Conservation (phyloP, 192 early-diverging fungal species). For the Entrophospora sp. region DNA sequence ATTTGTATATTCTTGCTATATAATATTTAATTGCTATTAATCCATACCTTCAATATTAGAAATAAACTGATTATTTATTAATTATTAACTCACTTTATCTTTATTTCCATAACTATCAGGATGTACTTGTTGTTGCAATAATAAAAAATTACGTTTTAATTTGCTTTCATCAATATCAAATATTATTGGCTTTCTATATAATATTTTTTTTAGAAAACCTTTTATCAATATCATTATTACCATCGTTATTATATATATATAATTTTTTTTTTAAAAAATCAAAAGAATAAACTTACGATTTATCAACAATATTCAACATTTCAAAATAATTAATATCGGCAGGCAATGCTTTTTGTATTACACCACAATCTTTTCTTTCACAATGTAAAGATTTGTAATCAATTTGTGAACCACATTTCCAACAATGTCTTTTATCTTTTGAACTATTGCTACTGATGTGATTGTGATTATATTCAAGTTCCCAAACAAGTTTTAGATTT, state of each 20-base stretch:
- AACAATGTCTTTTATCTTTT: conserved; percentile 40
- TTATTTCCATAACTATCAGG: conserved; percentile 72
- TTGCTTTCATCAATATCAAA: conserved; percentile 60
- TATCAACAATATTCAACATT: conserved; percentile 34
- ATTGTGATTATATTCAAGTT: too few relatives aligned
- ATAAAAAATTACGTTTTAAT: conserved; percentile 59
- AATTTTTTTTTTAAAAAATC: too few relatives aligned
- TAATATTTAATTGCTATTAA: neutral
- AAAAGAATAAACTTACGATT: too few relatives aligned
- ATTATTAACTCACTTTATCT: conserved; percentile 36
- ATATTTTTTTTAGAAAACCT: too few relatives aligned
- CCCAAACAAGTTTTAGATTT: too few relatives aligned
- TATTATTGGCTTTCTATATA: conserved; percentile 30
- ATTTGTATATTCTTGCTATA: conserved; percentile 51
- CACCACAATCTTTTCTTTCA: conserved; percentile 44
- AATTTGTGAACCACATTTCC: conserved; percentile 48
- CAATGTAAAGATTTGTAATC: conserved; percentile 43
- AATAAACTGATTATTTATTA: neutral
- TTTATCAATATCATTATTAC: too few relatives aligned
- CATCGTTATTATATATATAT: too few relatives aligned
- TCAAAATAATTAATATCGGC: conserved; percentile 49
- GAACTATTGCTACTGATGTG: too few relatives aligned
- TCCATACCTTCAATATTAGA: neutral
- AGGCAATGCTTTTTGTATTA: conserved; percentile 45
- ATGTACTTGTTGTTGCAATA: conserved; percentile 73